Conservation (phyloP, 208 protist genomes). For the Acanthamoeba sp. region DNA sequence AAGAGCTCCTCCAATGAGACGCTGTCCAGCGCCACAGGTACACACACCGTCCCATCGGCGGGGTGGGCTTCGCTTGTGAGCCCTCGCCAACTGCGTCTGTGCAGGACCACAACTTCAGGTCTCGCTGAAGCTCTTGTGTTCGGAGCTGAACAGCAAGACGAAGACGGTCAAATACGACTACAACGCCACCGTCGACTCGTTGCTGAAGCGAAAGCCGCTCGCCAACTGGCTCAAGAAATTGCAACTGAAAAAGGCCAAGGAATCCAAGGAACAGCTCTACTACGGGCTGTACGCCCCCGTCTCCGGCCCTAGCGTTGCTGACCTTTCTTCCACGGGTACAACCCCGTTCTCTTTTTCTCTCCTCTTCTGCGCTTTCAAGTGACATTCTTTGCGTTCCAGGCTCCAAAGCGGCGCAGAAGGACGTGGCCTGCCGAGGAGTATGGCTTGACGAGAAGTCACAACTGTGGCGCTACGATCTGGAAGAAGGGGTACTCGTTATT, state of each 20-base stretch:
- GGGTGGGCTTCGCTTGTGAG: too few species aligned
- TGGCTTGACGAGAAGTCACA: constrained; percentile 30
- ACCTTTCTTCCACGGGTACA: neutral
- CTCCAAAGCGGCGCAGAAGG: neutral
- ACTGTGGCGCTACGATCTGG: constrained; percentile 12
- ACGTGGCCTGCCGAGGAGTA: neutral
- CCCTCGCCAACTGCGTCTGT: neutral
- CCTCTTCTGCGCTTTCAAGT: neutral
- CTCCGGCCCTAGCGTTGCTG: neutral
- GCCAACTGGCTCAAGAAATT: constrained; percentile 2
- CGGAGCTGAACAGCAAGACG: neutral
- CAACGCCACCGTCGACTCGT: neutral
- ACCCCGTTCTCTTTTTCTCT: too few species aligned
- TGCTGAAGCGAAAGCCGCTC: constrained; percentile 3
- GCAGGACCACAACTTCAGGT: neutral
- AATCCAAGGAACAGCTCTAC: neutral
- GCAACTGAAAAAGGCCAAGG: neutral
- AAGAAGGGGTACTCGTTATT: neutral
- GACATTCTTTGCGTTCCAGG: neutral
- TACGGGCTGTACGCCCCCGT: constrained; percentile 12
- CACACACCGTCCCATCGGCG: too few species aligned
- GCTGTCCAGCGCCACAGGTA: too few species aligned
- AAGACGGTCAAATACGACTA: neutral
- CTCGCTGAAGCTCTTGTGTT: neutral
- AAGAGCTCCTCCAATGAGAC: neutral